Conservation (phyloP, 768 basidiomycete species). For the Amylocystis lapponica region DNA sequence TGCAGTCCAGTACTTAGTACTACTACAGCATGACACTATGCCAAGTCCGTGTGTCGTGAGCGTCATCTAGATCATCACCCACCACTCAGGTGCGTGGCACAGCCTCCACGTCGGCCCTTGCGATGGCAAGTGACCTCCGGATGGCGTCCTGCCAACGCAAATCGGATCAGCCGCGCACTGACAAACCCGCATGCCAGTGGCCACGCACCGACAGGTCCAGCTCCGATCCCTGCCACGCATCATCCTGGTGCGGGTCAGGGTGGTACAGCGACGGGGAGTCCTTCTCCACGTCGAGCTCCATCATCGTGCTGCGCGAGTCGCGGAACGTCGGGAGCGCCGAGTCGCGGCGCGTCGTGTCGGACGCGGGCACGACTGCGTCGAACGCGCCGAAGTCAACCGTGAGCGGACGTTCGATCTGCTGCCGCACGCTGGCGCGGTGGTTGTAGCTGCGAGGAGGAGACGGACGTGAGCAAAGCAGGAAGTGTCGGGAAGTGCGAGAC, state of each 20-base stretch:
- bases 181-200: no score
- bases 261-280: not conserved
- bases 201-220: no score
- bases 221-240: constrained; percentile 62
- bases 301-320: not conserved
- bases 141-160: no score
- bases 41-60: no score
- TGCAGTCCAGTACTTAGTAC: no score
- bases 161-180: no score
- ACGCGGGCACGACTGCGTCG: not conserved
- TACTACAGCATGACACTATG: no score
- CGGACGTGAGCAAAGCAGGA: not conserved
- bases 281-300: not conserved
- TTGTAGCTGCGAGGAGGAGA: constrained; percentile 1
- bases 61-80: no score
- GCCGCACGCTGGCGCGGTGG: not conserved
- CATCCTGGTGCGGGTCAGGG: not conserved
- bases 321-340: not conserved
- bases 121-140: no score
- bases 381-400: not conserved
- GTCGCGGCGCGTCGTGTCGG: not conserved
- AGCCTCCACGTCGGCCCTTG: no score
- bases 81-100: no score
- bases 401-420: constrained; percentile 1
- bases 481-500: not conserved